Base-by-base conservation (phyloP, 352 stramenopile species). In the Phytophthora fragariaefolia region DNA sequence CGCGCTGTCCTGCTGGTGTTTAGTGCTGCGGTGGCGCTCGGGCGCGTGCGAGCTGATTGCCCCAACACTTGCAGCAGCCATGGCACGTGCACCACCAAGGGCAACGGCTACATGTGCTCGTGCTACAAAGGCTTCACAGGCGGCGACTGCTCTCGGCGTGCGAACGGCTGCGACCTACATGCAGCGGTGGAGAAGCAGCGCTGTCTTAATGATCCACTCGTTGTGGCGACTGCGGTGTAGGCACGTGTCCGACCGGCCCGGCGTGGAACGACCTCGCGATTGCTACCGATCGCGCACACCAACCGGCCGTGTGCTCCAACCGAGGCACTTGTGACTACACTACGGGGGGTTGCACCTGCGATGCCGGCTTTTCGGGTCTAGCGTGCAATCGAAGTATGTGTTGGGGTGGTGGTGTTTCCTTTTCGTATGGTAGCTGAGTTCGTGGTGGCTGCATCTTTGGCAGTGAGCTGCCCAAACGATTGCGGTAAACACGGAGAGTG, bases 141-240 rank as follows among this genome's bases (percentile, higher is more conserved):
- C 20, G 85, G 86, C n/a, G 95, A 98, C 76, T 98, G 95, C 82
- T 98, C 93, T 8, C 73, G 64, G 7, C 82, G 87, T 80, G 69
- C 28, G 69, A 50, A 18, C 42, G 48, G 3, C 6, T 26, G 28
- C 40, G 18, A 13, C 6, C 20, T 30, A 15, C 30, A 12, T 46
- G 43, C 12, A 24, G 23, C 15, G 26, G 20, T 58, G 10, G 49
- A 8, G 17, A 45, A 20, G 15, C 5, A 22, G 0, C 8, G 3
- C 20, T 45, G 20, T 45, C 5, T 45, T 22, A 45, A 15, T 7
- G 15, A 45, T 5, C 4, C 8, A 22, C 10, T 3, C 20, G 36
- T 8, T 22, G 9, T n/a, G 18, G 22, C 26, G 18, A 32, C 4
- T 53, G 13, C 22, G 34, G 15, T 38, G 22, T 43, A 89, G 83